Evolutionary conservation across 2,329 filamentous ascomycete species (phyloP), one percentile per base, ranked within the genome.

Genomic region (Cladophialophora bantiana): DNA sequence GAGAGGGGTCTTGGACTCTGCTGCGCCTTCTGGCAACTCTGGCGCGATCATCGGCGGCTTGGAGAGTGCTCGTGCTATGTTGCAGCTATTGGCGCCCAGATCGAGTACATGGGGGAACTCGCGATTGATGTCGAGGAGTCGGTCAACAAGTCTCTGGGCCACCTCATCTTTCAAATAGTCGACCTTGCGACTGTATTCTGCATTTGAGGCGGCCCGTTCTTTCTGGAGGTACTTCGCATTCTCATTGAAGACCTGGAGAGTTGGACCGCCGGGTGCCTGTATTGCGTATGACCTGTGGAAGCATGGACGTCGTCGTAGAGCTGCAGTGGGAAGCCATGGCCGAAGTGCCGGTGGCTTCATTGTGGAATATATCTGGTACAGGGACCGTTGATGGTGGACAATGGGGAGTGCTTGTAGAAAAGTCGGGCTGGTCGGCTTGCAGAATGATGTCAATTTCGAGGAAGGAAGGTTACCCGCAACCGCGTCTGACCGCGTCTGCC

Each of bases 101-200:
- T 99, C 95, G 68, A 99, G 90, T 31, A 93, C 93, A 71, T 88
- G 85, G 53, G 90, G 87, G 74, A 96, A 97, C 64, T 88, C 84
- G 36, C 95, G 91, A 74, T 96, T 97, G 82, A 99, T 96, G 77
- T 98, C 94, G 72, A 98, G 83, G 58, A 99, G 83, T 55, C 95
- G 86, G 74, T 98, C 94, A 74, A 91, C 92, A 32, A 99, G 82
- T 58, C 95, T 87, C 54, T 85, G 83, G 59, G 95, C 95, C 4
- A 97, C 90, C 78, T 98, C 94, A 76, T 98, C 93, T 77, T 94
- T 93, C 64, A 99, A 83, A 76, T 98, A 98, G 80, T 98, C 95
- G 31, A 93, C 90, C 74, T 91, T 86, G 15, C 94, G 86, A 76
- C 93, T 93, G 70, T 85, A 80, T 70, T 92, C 87, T 9, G 86